These are phyloP conservation scores for Beverwykella pulmonaria DNA, from an alignment of 495 filamentous ascomycete species.

Conservation along the genomic window DNA sequence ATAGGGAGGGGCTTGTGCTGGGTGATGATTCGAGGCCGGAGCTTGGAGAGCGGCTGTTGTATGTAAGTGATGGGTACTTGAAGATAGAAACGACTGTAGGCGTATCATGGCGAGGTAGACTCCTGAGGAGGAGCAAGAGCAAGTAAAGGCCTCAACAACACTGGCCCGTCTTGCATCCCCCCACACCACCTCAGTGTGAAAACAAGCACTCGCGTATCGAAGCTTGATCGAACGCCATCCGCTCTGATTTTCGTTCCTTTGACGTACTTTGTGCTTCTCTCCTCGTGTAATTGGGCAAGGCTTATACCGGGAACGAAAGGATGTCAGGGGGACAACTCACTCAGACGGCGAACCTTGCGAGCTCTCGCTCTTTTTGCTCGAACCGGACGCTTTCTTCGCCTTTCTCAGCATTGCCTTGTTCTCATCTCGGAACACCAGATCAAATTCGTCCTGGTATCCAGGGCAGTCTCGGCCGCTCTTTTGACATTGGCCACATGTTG, in stretches of 20 bases:
- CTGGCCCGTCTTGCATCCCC: neutral
- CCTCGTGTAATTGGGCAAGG: neutral
- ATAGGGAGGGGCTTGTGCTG: neutral
- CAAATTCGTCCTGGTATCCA: slow-evolving; percentile 45
- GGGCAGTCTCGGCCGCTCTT: slow-evolving; percentile 40
- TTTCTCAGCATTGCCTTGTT: slow-evolving; percentile 36
- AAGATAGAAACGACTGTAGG: neutral
- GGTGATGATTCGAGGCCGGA: slow-evolving; percentile 12
- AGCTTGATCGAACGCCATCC: neutral
- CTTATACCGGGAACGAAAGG: too few relatives aligned
- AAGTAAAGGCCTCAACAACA: neutral
- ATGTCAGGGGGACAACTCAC: slow-evolving; percentile 20
- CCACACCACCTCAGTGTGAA: neutral
- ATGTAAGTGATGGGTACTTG: slow-evolving; percentile 9
- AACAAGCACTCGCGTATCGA: neutral
- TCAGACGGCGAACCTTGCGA: slow-evolving; percentile 24
- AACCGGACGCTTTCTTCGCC: slow-evolving; percentile 30
- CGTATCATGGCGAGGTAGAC: too few relatives aligned
- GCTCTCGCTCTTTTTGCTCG: slow-evolving; percentile 9
- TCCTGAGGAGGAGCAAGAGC: too few relatives aligned
- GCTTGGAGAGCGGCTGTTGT: slow-evolving; percentile 8
- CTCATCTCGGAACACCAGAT: slow-evolving; percentile 44
- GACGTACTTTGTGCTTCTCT: neutral
- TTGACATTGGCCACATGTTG: slow-evolving; percentile 41
- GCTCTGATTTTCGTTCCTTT: neutral